Conservation (phyloP, 1,284 basidiomycete genomes). For the Tylopilus sp. region DNA sequence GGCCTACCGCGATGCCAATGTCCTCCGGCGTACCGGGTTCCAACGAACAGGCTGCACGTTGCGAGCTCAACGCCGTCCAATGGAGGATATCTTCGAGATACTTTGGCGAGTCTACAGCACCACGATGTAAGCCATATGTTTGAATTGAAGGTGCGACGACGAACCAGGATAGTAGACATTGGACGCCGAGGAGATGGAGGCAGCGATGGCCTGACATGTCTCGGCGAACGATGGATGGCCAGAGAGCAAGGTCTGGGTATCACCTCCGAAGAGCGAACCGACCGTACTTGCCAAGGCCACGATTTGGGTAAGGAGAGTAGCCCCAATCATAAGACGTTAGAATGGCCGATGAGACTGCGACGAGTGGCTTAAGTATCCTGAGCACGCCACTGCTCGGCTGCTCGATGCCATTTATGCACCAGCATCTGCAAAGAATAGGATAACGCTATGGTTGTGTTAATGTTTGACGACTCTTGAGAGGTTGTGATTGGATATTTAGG, state of each 20-base stretch:
- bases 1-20: background rate
- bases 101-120: background rate
- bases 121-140: background rate
- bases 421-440: too few species aligned
- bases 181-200: background rate
- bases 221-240: background rate
- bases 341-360: too few species aligned
- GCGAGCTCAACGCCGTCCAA: background rate
- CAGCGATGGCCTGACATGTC: background rate
- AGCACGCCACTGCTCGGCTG: too few species aligned
- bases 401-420: too few species aligned
- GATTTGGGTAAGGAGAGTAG: background rate
- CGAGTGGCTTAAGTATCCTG: too few species aligned
- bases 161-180: background rate
- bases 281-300: background rate
- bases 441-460: too few species aligned
- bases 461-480: too few species aligned
- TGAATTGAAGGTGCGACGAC: background rate
- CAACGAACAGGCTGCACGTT: background rate
- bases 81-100: background rate
- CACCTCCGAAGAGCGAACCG: background rate
- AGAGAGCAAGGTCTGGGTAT: background rate
- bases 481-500: too few species aligned
- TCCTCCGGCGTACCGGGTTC: background rate
- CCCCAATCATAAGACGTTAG: background rate